Conservation (phyloP, 2,329 filamentous ascomycete genomes). For the Venturia nashicola region DNA sequence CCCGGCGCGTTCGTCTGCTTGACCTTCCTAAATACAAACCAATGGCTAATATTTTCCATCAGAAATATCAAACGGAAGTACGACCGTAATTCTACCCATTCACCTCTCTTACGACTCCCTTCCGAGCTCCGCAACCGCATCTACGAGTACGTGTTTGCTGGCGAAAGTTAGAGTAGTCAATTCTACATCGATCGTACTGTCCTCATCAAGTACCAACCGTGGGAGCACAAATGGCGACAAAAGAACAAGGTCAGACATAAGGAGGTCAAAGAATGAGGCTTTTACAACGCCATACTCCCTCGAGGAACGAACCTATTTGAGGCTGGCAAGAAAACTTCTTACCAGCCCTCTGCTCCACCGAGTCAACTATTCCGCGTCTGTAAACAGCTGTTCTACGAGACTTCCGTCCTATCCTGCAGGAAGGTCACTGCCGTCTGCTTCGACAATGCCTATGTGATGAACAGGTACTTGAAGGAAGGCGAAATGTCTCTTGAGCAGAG, state of each 20-base stretch:
- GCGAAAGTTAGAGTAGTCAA: background rate
- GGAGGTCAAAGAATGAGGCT: background rate
- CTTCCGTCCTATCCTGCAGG: background rate
- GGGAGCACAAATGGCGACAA: background rate
- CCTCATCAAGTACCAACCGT: background rate
- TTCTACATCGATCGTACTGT: background rate
- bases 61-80: background rate
- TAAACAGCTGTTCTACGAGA: background rate
- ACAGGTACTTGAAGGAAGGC: background rate
- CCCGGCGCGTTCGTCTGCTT: background rate
- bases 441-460: background rate
- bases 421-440: background rate
- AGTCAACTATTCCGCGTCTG: background rate
- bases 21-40: background rate
- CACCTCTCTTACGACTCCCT: background rate
- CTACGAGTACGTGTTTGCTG: background rate
- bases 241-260: background rate
- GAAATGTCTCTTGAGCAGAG: background rate
- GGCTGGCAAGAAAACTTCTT: background rate
- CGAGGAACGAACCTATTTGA: background rate
- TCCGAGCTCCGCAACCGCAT: background rate
- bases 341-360: background rate
- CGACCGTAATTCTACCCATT: background rate
- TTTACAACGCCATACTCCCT: background rate
- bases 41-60: background rate